phyloP scores from a whole-genome alignment of 1,284 basidiomycete species.

The Coriolopsis trogii region DNA sequence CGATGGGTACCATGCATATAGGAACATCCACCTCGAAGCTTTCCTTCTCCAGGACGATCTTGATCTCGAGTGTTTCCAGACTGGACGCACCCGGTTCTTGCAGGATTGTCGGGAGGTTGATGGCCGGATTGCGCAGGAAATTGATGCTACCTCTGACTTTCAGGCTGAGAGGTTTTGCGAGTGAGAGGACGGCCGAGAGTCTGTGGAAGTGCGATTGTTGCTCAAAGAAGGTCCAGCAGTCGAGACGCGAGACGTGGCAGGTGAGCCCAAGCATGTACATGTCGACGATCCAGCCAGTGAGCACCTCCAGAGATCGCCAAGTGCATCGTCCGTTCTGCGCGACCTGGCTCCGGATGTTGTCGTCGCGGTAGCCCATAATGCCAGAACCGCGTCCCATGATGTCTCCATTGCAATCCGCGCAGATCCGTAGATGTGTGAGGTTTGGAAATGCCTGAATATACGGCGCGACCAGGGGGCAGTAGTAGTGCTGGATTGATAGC shows the following conservation, averaged over 20 bases:
- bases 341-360: background rate
- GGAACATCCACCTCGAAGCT: background rate
- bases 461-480: no score
- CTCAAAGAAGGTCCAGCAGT: background rate
- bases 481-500: background rate
- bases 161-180: background rate
- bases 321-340: background rate
- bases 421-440: background rate
- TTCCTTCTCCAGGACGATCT: background rate
- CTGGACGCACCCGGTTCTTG: background rate
- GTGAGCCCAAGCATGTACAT: constrained; percentile 1
- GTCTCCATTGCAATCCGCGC: background rate
- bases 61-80: background rate
- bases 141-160: background rate
- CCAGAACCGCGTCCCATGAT: no score
- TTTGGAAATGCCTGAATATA: no score
- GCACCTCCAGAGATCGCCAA: background rate
- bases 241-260: background rate
- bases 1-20: background rate
- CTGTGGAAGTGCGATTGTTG: background rate
- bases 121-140: background rate
- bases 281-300: background rate
- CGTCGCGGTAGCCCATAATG: no score
- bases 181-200: background rate
- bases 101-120: background rate